Evolutionary conservation across 129 eudicot genomes (phyloP).

Genomic region (Artemisia annua): DNA sequence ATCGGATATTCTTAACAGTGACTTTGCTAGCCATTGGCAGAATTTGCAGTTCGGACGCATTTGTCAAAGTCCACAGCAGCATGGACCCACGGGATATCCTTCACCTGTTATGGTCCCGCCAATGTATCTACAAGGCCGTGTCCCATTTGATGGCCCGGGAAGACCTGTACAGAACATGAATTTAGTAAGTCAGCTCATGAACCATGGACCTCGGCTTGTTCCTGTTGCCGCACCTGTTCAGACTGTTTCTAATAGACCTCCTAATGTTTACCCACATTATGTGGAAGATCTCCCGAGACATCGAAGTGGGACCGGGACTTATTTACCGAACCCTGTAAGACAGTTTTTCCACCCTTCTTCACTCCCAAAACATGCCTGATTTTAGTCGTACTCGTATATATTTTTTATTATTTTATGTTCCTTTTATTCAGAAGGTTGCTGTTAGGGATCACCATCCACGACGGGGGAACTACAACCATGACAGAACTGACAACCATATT

Average conservation of each 20-base stretch:
- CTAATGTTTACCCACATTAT: conserved; percentile 61
- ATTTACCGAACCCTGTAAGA: conserved; percentile 87
- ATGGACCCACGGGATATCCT: conserved; percentile 53
- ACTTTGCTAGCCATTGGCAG: conserved; percentile 89
- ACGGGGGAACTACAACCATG: conserved; percentile 72
- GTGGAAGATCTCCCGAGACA: conserved; percentile 81
- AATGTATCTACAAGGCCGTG: conserved; percentile 67
- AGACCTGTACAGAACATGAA: conserved; percentile 70
- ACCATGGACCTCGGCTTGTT: conserved; percentile 64
- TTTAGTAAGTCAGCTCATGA: conserved; percentile 63
- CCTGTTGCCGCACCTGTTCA: conserved; percentile 66
- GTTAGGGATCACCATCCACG: conserved; percentile 65
- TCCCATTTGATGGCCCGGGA: conserved; percentile 87
- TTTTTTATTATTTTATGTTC: not conserved
- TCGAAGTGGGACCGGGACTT: conserved; percentile 95
- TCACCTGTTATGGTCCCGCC: conserved; percentile 87
- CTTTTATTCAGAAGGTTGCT: conserved; percentile 55
- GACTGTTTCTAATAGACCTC: conserved; percentile 61
- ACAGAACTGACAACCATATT: conserved; percentile 60
- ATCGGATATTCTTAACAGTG: conserved; percentile 78
- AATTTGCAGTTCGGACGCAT: conserved; percentile 77
- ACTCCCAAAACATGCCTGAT: not conserved
- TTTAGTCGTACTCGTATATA: not conserved
- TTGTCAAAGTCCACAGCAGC: conserved; percentile 67
- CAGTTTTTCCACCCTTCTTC: not conserved